Percentiles rank a stretch among this genome's conserved stretches.
phyloP scores from a whole-genome alignment of 257 asterid genomes.

The Ocimum tenuiflorum region DNA sequence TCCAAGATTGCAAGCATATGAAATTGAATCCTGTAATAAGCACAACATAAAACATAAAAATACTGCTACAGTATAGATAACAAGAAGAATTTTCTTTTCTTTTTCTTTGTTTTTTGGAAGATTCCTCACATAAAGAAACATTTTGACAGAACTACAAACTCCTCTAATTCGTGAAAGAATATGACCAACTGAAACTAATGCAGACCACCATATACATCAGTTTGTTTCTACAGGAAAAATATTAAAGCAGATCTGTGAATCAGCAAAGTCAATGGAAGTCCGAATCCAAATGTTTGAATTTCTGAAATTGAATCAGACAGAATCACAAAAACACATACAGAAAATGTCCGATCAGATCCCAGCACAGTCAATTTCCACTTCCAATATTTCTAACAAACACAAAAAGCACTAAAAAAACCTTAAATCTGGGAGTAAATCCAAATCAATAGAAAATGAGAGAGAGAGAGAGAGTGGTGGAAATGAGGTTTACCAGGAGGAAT shows the following conservation, averaged over 20 bases:
- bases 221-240: background rate
- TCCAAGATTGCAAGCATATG: conserved; percentile 9
- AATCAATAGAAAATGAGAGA: background rate
- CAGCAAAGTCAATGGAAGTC: background rate
- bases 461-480: background rate
- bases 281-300: background rate
- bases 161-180: no score
- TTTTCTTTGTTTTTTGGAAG: no score
- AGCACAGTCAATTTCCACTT: conserved; percentile 6
- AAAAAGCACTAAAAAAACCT: background rate
- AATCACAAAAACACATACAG: background rate
- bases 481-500: background rate
- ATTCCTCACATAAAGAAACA: background rate
- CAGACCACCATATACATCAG: background rate
- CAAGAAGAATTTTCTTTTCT: no score
- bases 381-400: background rate
- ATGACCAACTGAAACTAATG: no score
- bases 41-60: conserved; percentile 14
- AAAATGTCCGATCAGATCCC: conserved; percentile 10
- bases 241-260: background rate
- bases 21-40: conserved; percentile 20
- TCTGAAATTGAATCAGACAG: background rate
- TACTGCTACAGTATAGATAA: background rate
- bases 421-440: background rate
- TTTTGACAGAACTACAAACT: no score